Percentiles rank a stretch among this genome's conserved stretches.
Evolutionary conservation across 2,329 filamentous ascomycete genomes (phyloP).

Genomic region (Hymenoscyphus linearis): DNA sequence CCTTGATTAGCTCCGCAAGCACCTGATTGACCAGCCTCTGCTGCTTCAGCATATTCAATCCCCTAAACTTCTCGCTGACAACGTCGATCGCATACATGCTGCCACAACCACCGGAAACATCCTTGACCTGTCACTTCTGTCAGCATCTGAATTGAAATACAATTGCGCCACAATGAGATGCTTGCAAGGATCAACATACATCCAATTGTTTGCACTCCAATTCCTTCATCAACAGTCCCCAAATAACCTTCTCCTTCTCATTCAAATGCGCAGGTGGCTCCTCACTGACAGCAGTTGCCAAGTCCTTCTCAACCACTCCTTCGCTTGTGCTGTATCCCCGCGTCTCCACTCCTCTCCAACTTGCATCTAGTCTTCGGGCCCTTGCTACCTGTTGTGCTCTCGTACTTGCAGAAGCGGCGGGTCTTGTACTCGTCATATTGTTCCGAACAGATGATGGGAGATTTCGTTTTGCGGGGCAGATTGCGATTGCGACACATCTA

Average conservation of each 20-base stretch:
- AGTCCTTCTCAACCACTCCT: slow-evolving; percentile 15
- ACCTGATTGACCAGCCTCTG: slow-evolving; percentile 74
- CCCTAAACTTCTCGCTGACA: slow-evolving; percentile 64
- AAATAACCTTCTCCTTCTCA: slow-evolving; percentile 54
- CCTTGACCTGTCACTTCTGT: slow-evolving; percentile 48
- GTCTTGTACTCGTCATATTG: neutral
- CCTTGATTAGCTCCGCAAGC: slow-evolving; percentile 69
- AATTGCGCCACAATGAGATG: neutral
- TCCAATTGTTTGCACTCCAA: slow-evolving; percentile 31
- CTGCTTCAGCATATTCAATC: slow-evolving; percentile 70
- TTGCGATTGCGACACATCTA: slow-evolving; percentile 2
- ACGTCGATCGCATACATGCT: slow-evolving; percentile 85
- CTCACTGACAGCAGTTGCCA: neutral
- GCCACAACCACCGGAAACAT: slow-evolving; percentile 78
- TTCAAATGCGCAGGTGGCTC: slow-evolving; percentile 46
- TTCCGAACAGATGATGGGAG: neutral
- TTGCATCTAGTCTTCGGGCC: neutral
- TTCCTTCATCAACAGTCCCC: slow-evolving; percentile 38
- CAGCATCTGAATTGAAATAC: neutral
- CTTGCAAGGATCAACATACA: slow-evolving; percentile 18
- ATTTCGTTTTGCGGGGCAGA: slow-evolving; percentile 1
- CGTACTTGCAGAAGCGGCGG: neutral
- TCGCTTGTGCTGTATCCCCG: slow-evolving; percentile 13
- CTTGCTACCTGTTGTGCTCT: neutral
- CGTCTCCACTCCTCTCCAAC: neutral